Evolutionary conservation across 2,329 filamentous ascomycete genomes (phyloP).

Genomic region (Cyphellophora attinorum): DNA sequence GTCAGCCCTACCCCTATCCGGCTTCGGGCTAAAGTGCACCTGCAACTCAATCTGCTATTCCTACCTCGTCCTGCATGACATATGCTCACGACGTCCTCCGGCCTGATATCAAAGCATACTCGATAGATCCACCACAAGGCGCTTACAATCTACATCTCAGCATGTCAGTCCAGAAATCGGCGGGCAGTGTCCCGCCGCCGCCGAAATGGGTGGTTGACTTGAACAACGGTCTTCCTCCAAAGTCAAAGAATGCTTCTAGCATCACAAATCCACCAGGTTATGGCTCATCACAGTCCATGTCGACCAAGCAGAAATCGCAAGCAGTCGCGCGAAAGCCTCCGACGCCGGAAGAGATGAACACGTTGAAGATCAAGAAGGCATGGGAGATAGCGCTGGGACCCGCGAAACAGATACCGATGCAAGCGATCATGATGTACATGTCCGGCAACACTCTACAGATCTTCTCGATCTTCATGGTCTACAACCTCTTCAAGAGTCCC

Average conservation of each 20-base stretch:
- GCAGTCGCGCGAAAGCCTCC: slow-evolving; percentile 15
- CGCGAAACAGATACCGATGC: slow-evolving; percentile 93
- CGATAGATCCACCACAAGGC: too few relatives aligned
- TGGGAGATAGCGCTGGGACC: slow-evolving; percentile 95
- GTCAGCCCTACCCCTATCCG: too few relatives aligned
- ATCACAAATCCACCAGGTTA: slow-evolving; percentile 85
- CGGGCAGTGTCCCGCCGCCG: slow-evolving; percentile 32
- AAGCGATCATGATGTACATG: slow-evolving; percentile 99
- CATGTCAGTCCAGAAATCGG: neutral
- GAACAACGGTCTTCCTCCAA: slow-evolving; percentile 56
- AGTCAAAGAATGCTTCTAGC: slow-evolving; percentile 51
- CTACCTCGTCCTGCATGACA: too few relatives aligned
- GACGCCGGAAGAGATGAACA: slow-evolving; percentile 70
- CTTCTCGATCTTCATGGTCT: slow-evolving; percentile 99
- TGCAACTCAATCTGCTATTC: too few relatives aligned
- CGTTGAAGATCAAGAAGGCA: slow-evolving; percentile 93
- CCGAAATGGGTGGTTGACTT: slow-evolving; percentile 81
- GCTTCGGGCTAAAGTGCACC: too few relatives aligned
- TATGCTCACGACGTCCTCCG: too few relatives aligned
- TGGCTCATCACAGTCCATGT: slow-evolving; percentile 42
- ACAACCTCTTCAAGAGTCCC: slow-evolving; percentile 94
- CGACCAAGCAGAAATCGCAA: slow-evolving; percentile 46
- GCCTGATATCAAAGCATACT: too few relatives aligned
- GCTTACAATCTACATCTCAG: too few relatives aligned
- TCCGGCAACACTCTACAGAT: slow-evolving; percentile 96